These are phyloP conservation scores for California macrophylla DNA, from an alignment of 441 rosid genomes.

Conservation along the genomic window DNA sequence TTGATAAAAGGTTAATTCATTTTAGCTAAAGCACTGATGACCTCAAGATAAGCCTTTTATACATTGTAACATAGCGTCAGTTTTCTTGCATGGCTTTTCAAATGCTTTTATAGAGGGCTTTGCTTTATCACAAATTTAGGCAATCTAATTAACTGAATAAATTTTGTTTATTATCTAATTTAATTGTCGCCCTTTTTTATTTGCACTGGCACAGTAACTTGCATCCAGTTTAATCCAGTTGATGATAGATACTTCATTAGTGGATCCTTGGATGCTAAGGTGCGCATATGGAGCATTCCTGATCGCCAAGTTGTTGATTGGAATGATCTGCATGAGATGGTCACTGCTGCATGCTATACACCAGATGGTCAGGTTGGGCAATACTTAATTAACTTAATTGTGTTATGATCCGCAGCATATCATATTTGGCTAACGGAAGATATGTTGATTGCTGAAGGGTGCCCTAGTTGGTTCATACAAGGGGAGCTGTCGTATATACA, in stretches of 20 bases:
- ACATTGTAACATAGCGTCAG: too few species aligned
- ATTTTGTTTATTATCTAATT: conserved; percentile 4
- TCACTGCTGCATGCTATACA: conserved; percentile 94
- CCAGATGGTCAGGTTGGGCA: conserved; percentile 89
- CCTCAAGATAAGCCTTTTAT: too few species aligned
- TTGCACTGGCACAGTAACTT: conserved; percentile 59
- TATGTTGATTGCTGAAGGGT: conserved; percentile 49
- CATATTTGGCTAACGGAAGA: conserved; percentile 18
- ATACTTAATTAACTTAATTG: conserved; percentile 1
- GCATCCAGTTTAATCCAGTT: conserved; percentile 96
- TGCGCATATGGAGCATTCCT: conserved; percentile 95
- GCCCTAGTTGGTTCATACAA: conserved; percentile 90
- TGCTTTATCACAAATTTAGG: too few species aligned
- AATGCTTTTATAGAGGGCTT: too few species aligned
- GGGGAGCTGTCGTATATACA: conserved; percentile 78
- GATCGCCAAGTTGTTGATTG: conserved; percentile 92
- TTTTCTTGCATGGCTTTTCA: too few species aligned
- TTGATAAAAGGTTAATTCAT: too few species aligned
- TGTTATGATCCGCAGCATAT: conserved; percentile 1
- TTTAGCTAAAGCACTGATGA: too few species aligned
- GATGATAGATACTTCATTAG: conserved; percentile 96
- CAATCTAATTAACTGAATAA: background rate
- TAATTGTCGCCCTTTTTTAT: conserved; percentile 16
- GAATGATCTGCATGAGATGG: conserved; percentile 97
- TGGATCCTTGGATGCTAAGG: conserved; percentile 91